phyloP scores from a whole-genome alignment of 176 grass and related monocot species.

The Carex scoparia region DNA sequence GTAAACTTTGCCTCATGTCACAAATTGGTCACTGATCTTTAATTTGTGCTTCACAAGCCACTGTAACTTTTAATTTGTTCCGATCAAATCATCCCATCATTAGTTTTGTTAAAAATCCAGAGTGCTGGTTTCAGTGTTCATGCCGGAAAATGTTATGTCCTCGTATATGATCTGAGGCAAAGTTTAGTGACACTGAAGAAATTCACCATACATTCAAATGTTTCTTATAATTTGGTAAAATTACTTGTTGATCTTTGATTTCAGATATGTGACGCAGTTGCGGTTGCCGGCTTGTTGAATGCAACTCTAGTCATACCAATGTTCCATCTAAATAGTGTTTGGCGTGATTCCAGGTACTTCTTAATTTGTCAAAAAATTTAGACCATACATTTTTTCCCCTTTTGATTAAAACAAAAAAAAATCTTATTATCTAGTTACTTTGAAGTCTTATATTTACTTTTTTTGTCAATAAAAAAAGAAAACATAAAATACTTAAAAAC shows the following conservation, averaged over 20 bases:
- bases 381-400: too few species aligned
- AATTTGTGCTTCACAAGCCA: conserved; percentile 5
- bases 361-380: not conserved
- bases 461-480: not conserved
- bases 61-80: not conserved
- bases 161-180: not conserved
- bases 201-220: not conserved
- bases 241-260: conserved; percentile 30
- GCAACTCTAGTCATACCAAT: conserved; percentile 85
- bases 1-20: not conserved
- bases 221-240: not conserved
- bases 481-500: too few species aligned
- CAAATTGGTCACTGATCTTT: not conserved
- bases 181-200: conserved; percentile 6
- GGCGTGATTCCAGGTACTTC: conserved; percentile 85
- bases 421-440: not conserved
- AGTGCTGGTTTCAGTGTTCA: conserved; percentile 6
- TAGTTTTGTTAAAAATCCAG: not conserved
- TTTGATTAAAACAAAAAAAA: not conserved
- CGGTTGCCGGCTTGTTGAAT: conserved; percentile 79
- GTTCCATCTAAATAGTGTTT: conserved; percentile 95
- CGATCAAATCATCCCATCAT: not conserved
- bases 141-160: not conserved
- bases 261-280: conserved; percentile 96
- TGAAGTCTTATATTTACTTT: not conserved